Base-by-base conservation (phyloP, 2,329 filamentous ascomycete species). In the Pseudogymnoascus destructans region DNA sequence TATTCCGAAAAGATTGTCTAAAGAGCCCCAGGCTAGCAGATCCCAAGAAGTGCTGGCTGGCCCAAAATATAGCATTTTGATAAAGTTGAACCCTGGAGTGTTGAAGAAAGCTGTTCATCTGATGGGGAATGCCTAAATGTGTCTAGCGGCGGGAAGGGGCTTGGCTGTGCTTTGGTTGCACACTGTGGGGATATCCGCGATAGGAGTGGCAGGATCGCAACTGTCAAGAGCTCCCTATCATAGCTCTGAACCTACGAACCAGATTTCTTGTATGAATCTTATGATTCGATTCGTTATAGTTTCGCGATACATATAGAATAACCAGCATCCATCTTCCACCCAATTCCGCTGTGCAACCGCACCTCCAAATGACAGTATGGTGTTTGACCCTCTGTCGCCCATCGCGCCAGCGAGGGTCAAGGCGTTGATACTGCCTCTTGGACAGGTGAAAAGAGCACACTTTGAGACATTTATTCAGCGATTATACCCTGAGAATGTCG, bases 351-450 rank as follows among this genome's bases (percentile, higher is more conserved):
- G 56, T 13, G 36, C 56, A 52, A 7, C 17, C 3, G 36, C 21
- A 30, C 15, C 56, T 46, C 64, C 72, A 70, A 69, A 75, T 77
- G 74, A 72, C 77, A 86, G 74, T 70, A 95, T 95, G 90, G 85
- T 81, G 75, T 79, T 87, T 74, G 92, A 96, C 77, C 85, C 88
- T 72, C 82, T 95, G 71, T 87, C 91, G 71, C 90, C 92, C 73
- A 84, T 91, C 75, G 87, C 91, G 73, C 90, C 90, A 70, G 92
- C 90, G 75, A 87, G 88, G 79, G 83, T 97, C 69, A 87, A 88
- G 75, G 89, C 86, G 62, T 81, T 96, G 66, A 80, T 95, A 60
- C 77, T 97, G 61, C 93, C 93, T 58, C 78, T 95, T 64, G 92
- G 92, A 57, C 85, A 82, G 69, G 93, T 97, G 70, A 91, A 85